A percentile compares a stretch with the other conserved stretches of the same genome.
Evolutionary conservation across 768 basidiomycete genomes (phyloP).

Genomic region (Collybia nuda): DNA sequence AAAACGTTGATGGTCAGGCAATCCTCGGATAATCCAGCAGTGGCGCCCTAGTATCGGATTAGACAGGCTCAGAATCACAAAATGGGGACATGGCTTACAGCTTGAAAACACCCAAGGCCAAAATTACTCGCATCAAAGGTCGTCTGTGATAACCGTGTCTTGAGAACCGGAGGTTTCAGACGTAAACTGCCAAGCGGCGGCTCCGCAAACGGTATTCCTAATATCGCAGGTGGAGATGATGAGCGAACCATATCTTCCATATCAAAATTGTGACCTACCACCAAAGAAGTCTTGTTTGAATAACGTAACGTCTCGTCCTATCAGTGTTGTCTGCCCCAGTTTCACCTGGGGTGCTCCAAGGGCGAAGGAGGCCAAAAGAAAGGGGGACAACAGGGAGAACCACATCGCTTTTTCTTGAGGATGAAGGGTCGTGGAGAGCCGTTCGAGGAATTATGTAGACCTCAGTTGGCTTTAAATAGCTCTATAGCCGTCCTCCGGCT

Average conservation of each 20-base stretch:
- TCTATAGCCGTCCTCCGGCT: background rate
- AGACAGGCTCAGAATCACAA: background rate
- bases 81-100: conserved; percentile 18
- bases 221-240: background rate
- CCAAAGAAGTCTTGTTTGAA: conserved; percentile 48
- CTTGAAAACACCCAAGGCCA: conserved; percentile 45
- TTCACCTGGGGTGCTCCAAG: conserved; percentile 32
- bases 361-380: conserved; percentile 1
- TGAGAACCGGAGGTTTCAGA: conserved; percentile 43
- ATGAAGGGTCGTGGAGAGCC: no score
- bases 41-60: conserved; percentile 21
- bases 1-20: conserved; percentile 61
- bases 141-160: conserved; percentile 30
- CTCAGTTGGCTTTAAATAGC: background rate
- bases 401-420: background rate
- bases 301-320: conserved; percentile 31
- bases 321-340: conserved; percentile 36
- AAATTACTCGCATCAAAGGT: conserved; percentile 45
- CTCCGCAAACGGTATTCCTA: conserved; percentile 55
- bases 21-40: conserved; percentile 48
- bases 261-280: conserved; percentile 24
- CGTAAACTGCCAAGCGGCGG: conserved; percentile 50
- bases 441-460: no score
- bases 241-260: no score
- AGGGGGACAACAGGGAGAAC: conserved; percentile 1